Evolutionary conservation across 208 protist species (phyloP), one percentile per base, ranked within the genome.

Genomic region (Strigomonas culicis): DNA sequence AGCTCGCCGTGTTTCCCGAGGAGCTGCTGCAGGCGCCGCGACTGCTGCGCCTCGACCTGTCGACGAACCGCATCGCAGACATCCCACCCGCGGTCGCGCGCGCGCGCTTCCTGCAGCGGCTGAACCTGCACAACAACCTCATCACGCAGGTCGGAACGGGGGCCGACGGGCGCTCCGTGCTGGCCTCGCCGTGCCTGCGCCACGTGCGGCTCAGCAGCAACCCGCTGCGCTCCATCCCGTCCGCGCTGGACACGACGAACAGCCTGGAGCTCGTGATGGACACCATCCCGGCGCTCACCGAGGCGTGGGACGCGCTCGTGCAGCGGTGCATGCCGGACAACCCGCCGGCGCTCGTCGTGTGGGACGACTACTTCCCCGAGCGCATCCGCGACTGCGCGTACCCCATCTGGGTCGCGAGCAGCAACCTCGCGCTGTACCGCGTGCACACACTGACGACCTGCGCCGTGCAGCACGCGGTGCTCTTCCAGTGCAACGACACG

Each of bases 321-420:
- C 50, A 60, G 1, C 7, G 31, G 19, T 21, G 34, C 6, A 34
- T 17, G 15, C 34, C 21, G 30, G 51, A 22, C 34, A 34, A 30
- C 22, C 19, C 60, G 32, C 71, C 69, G 17, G 75, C 77, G 0
- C 65, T 82, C 30, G 75, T 93, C 32, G 71, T 82, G 30, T 93
- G 87, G 87, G 84, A 93, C 58, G 83, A 93, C 62, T 84, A 80
- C 60, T 93, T 87, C 61, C 87, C 87, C 1, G 77, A 74, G 22
- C 74, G 70, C 53, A 61, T 77, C 43, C 63, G 65, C 2, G 56
- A 46, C 53, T 60, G 63, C 30, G 65, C 68, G 31, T 68, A 67
- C 7, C 53, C 73, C 22, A 70, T 86, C 57, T 89, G 82, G 79
- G 66, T 89, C 39, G 82, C 75, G n/a, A 75, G 50, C 15, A 76